Conservation (phyloP, 192 early-diverging fungal genomes). For the Chytriomyces hyalinus region DNA sequence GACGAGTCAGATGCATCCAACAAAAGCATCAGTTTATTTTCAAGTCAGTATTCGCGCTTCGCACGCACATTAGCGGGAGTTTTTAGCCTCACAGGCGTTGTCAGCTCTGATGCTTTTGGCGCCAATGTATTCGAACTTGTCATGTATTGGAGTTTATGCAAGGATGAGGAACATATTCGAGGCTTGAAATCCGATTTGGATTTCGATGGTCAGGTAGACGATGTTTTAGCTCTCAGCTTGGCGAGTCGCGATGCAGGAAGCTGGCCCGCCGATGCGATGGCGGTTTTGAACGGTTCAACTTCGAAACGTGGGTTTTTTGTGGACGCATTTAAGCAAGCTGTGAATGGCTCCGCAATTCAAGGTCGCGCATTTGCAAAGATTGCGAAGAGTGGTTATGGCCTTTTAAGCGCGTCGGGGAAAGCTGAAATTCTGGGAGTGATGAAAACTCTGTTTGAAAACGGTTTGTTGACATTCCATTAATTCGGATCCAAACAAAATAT, state of each 20-base stretch:
- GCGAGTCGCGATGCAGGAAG: background rate
- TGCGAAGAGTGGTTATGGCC: background rate
- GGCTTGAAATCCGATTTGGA: background rate
- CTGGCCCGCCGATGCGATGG: background rate
- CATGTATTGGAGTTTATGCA: background rate
- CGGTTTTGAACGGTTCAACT: background rate
- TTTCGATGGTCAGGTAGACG: background rate
- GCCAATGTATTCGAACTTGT: constrained; percentile 7
- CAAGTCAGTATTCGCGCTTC: background rate
- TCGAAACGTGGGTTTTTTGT: background rate
- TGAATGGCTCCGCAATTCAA: background rate
- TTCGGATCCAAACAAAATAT: no score
- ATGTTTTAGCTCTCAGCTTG: background rate
- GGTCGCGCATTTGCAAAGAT: constrained; percentile 12
- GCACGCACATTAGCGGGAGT: constrained; percentile 9
- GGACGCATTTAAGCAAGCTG: background rate
- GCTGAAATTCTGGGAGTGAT: background rate
- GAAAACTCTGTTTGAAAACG: constrained; percentile 2
- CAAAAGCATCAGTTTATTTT: background rate
- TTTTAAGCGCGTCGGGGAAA: background rate
- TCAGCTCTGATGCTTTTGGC: background rate
- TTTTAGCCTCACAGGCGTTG: background rate
- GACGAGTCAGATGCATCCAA: background rate
- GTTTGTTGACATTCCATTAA: background rate
- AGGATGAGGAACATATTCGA: no score